Conservation (phyloP, 768 basidiomycete species). For the Naganishia vaughanmartiniae region DNA sequence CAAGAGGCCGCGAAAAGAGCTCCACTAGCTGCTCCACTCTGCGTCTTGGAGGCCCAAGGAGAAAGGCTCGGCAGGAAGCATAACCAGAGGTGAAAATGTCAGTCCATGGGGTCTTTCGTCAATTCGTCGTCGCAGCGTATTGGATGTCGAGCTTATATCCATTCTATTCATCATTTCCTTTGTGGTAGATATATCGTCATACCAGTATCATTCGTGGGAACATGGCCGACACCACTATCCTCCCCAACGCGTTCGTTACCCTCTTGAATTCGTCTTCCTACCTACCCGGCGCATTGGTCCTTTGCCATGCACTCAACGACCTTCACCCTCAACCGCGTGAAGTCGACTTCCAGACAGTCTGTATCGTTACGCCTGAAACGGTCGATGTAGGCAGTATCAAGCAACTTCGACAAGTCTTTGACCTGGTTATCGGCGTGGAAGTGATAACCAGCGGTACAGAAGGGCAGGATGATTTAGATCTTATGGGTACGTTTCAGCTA, state of each 20-base stretch:
- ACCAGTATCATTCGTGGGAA: not conserved
- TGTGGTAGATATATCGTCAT: not conserved
- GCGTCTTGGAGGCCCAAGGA: slow-evolving; percentile 12
- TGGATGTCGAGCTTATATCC: not conserved
- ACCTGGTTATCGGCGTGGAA: slow-evolving; percentile 88
- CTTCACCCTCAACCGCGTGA: slow-evolving; percentile 58
- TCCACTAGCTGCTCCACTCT: slow-evolving; percentile 15
- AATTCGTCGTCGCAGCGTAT: no score
- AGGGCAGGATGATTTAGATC: slow-evolving; percentile 64
- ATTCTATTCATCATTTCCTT: not conserved
- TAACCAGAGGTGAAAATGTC: not conserved
- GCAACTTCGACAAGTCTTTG: slow-evolving; percentile 72
- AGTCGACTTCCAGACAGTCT: slow-evolving; percentile 74
- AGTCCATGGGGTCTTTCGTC: slow-evolving; percentile 7
- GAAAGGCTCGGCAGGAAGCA: slow-evolving; percentile 7
- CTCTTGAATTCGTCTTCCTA: slow-evolving; percentile 89
- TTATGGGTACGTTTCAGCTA: slow-evolving; percentile 66
- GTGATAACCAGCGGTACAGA: slow-evolving; percentile 65
- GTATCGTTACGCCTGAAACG: slow-evolving; percentile 89
- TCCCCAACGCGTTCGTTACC: slow-evolving; percentile 70
- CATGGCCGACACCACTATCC: slow-evolving; percentile 7
- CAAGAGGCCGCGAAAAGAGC: not conserved
- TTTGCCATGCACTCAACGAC: slow-evolving; percentile 72
- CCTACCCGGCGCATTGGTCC: slow-evolving; percentile 84
- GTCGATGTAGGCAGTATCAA: slow-evolving; percentile 79